phyloP scores from a whole-genome alignment of 2,329 filamentous ascomycete species.

The Pezicula rhizophila region DNA sequence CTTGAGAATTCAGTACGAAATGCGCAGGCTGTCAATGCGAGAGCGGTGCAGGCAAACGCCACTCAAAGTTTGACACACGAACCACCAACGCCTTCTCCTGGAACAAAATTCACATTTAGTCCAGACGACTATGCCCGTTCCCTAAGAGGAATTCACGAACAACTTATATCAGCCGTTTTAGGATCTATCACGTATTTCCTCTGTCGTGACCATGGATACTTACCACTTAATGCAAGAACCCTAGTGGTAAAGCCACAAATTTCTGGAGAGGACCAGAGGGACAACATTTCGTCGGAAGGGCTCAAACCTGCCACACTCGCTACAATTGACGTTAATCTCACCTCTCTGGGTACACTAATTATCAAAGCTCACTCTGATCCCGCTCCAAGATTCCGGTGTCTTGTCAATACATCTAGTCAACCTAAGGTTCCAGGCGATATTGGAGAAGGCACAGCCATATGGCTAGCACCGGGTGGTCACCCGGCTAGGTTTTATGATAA shows the following conservation, averaged over 20 bases:
- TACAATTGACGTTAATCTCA: constrained; percentile 26
- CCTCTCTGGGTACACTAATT: constrained; percentile 25
- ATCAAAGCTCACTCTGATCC: constrained; percentile 24
- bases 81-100: constrained; percentile 15
- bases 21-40: constrained; percentile 21
- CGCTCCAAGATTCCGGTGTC: constrained; percentile 19
- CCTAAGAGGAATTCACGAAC: constrained; percentile 25
- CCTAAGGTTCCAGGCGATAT: constrained; percentile 5
- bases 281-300: constrained; percentile 1
- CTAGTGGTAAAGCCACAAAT: constrained; percentile 14
- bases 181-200: constrained; percentile 25
- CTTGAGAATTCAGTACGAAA: constrained; percentile 20
- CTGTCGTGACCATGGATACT: constrained; percentile 24
- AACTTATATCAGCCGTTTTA: constrained; percentile 28
- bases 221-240: constrained; percentile 28
- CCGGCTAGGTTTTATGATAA: constrained; percentile 23
- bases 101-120: constrained; percentile 13
- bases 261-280: neutral
- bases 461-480: constrained; percentile 26
- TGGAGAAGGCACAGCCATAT: constrained; percentile 19
- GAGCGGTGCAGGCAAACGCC: constrained; percentile 16
- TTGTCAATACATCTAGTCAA: constrained; percentile 6
- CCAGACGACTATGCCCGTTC: constrained; percentile 11
- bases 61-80: constrained; percentile 17
- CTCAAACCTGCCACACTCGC: constrained; percentile 20